Conservation (phyloP, 495 filamentous ascomycete species). For the Schizothecium vesticola region DNA sequence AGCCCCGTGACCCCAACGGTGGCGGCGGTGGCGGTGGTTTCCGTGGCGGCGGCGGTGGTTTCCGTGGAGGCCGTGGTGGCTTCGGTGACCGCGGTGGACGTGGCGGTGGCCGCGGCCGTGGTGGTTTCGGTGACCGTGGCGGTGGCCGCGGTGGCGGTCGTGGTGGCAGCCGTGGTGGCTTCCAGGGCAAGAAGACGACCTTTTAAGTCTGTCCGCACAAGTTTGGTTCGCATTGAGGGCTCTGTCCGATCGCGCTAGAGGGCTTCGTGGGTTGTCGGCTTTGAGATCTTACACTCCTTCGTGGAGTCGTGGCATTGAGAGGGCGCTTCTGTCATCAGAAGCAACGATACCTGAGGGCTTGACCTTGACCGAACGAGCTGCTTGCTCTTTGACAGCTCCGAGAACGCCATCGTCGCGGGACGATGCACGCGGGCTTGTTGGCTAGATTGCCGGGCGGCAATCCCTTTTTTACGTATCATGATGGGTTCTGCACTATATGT, state of each 20-base stretch:
- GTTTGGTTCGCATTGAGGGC: constrained; percentile 34
- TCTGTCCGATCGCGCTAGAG: constrained; percentile 34
- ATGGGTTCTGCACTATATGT: constrained; percentile 31
- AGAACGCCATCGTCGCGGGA: constrained; percentile 14
- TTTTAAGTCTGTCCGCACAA: constrained; percentile 58
- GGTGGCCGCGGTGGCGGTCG: constrained; percentile 30
- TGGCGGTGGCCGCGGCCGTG: constrained; percentile 50
- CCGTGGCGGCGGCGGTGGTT: constrained; percentile 44
- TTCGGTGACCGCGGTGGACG: constrained; percentile 47
- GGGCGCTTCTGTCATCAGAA: constrained; percentile 34
- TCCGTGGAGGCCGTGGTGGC: constrained; percentile 45
- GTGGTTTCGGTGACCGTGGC: constrained; percentile 30
- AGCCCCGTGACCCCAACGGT: constrained; percentile 61
- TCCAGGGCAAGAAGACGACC: constrained; percentile 86
- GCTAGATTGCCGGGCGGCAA: constrained; percentile 11
- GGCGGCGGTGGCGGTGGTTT: constrained; percentile 43
- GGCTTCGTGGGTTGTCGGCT: constrained; percentile 49
- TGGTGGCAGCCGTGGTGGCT: constrained; percentile 47
- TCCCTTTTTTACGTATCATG: constrained; percentile 3
- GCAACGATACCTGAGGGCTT: constrained; percentile 44
- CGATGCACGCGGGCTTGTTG: constrained; percentile 18
- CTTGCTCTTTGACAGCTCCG: constrained; percentile 41
- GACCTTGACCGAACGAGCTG: constrained; percentile 43
- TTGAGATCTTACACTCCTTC: constrained; percentile 34
- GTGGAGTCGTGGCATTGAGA: constrained; percentile 46